Evolutionary conservation across 345 rosid species (phyloP), one percentile per base, ranked within the genome.

Genomic region (Luvunga scandens): DNA sequence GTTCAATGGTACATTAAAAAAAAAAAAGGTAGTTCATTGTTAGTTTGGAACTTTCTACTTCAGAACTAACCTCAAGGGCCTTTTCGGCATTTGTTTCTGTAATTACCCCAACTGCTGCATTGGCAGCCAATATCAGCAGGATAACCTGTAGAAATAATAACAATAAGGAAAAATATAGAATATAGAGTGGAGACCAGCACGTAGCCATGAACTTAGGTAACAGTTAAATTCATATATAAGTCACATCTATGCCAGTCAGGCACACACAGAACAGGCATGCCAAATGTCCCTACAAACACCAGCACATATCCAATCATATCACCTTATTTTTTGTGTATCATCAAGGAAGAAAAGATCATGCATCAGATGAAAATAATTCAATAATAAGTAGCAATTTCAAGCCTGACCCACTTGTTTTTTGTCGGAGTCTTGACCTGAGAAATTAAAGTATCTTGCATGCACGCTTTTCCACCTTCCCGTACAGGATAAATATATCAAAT

Each of bases 51-150:
- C 31, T 28, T 31, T 64, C 38, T 28, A 5, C 38, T 30, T 56
- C 65, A 61, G 67, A 76, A 86, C 79, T 72, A 79, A 90, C 99
- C 92, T 96, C 98, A 80, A 96, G 98, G 48, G 98, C 99, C 85
- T 90, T 96, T 86, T 96, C 99, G 56, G 98, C 99, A 90, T 96
- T 96, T 63, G 99, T 96, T 90, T 94, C 99, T 10, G 99, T 96
- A 71, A 96, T 96, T 69, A 96, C 98, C 64, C 98, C 98, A 13
- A 96, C 99, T 2, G 98, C 95, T 56, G 99, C 98, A 91, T 96
- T 96, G 86, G 98, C 99, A 84, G 98, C 99, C 89, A 96, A 87
- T 88, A 96, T 94, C 84, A 96, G 83, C 69, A 96, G 86, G 83
- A 96, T 96, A 64, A 96, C 99, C 98, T 96, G 89, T 57, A 62